Base-by-base conservation (phyloP, 768 basidiomycete species). In the Russula ochroleuca region DNA sequence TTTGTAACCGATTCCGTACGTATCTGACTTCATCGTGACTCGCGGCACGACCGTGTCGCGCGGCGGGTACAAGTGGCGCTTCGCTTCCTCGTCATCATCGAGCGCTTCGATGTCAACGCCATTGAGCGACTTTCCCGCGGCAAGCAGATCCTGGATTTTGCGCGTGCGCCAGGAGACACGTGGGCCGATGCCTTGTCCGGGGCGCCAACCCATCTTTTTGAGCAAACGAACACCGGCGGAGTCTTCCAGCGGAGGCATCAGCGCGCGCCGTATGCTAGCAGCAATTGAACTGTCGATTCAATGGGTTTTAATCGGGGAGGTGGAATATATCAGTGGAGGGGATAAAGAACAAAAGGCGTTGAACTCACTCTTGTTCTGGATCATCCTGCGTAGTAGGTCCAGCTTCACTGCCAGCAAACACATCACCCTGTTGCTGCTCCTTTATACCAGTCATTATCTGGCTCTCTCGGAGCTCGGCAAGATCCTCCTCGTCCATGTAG, bases 401-500 rank as follows among this genome's bases (percentile, higher is more conserved):
- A 0, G 77, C 76, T 67, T 81, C 78, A 1, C 83, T 83, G 0
- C 81, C 81, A n/a, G 81, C 84, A 0, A 83, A 75, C 67, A 88
- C 85, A 81, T 87, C 88, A 68, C 90, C 83, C 40, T 95, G 90
- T 14, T 65, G 64, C 14, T 87, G 86, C 41, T 87, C 89, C 70
- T 91, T 88, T 4, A 94, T 83, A 10, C 97, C 73, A 21, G 81
- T 84, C 68, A 59, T 67, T 13, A 68, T 52, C 52, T 86, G 80
- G 67, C 83, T 84, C 45, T 94, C 92, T 38, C 81, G 83, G 64
- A 90, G 74, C 65, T 92, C 92, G 50, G 90, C 85, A 17, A 98
- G 78, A 73, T 98, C 97, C 75, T 99, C 97, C 48, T 98, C 97
- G 76, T 99, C 97, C 97, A 99, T 98, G 72, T 92, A 98, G 72